Evolutionary conservation across 2,329 filamentous ascomycete species (phyloP).

Genomic region (Aspergillus glaucus): DNA sequence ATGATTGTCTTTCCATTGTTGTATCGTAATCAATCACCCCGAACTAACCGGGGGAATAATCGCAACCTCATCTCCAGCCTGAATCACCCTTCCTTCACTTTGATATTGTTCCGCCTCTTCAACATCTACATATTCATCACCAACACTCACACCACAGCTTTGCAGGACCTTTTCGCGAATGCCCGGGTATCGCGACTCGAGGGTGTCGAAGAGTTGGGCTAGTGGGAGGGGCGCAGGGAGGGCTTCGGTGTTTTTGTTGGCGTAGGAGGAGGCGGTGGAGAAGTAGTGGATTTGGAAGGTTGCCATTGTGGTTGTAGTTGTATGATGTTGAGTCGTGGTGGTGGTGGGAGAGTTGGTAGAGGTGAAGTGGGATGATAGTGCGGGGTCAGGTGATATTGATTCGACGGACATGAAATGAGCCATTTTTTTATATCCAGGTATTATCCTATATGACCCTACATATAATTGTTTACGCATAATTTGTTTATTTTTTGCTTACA

Average conservation of each 20-base stretch:
- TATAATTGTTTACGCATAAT: no score
- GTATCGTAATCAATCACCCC: constrained; percentile 24
- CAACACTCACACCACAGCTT: constrained; percentile 38
- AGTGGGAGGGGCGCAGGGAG: constrained; percentile 38
- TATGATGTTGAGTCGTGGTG: no score
- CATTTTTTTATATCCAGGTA: no score
- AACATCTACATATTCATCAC: constrained; percentile 41
- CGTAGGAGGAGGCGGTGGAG: constrained; percentile 37
- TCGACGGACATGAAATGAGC: no score
- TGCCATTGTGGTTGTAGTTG: no score
- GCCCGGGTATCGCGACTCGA: constrained; percentile 38
- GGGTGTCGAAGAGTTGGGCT: constrained; percentile 27
- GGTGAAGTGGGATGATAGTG: no score
- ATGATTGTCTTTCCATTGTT: neutral
- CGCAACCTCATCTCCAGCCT: constrained; percentile 37
- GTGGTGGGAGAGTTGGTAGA: no score
- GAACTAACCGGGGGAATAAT: constrained; percentile 45
- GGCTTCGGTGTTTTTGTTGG: constrained; percentile 32
- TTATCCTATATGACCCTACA: no score
- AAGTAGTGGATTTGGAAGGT: constrained; percentile 44
- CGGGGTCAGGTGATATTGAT: no score
- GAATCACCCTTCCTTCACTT: constrained; percentile 21
- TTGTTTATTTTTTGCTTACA: no score
- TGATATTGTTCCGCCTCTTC: constrained; percentile 12
- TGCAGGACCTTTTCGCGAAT: constrained; percentile 33